Percentiles rank a stretch among this genome's conserved stretches.
phyloP scores from a whole-genome alignment of 306 rosid genomes.

The Prinsepia uniflora region DNA sequence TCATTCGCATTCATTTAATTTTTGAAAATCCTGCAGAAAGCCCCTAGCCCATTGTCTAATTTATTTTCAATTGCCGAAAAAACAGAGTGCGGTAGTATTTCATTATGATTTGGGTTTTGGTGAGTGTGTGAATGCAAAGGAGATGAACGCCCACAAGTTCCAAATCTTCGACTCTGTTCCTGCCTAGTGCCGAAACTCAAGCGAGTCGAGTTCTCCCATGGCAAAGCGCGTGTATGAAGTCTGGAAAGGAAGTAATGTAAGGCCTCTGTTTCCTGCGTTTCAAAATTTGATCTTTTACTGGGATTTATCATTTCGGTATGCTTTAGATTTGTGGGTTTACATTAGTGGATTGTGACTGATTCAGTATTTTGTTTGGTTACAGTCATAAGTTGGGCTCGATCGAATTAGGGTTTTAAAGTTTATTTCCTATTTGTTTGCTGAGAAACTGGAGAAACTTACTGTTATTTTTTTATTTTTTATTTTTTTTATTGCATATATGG shows the following conservation, averaged over 20 bases:
- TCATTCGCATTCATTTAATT: neutral
- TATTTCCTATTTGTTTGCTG: slow-evolving; percentile 17
- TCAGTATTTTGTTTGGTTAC: slow-evolving; percentile 21
- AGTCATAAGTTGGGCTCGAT: slow-evolving; percentile 8
- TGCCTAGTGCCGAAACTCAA: slow-evolving; percentile 26
- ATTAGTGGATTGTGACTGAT: slow-evolving; percentile 26
- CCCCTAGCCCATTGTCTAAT: neutral
- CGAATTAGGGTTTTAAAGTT: slow-evolving; percentile 23
- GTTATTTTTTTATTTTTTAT: too few relatives aligned
- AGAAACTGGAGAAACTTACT: neutral
- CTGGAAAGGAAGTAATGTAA: slow-evolving; percentile 95
- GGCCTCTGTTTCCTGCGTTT: slow-evolving; percentile 20
- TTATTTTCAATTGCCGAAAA: neutral
- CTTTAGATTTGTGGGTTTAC: slow-evolving; percentile 31
- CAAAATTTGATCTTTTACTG: slow-evolving; percentile 11
- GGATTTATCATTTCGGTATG: slow-evolving; percentile 20
- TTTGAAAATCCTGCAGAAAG: neutral
- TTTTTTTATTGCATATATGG: neutral
- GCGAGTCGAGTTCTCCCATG: slow-evolving; percentile 39
- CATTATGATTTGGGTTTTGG: slow-evolving; percentile 18
- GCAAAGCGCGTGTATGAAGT: slow-evolving; percentile 90
- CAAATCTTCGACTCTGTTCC: slow-evolving; percentile 33
- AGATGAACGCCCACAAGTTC: slow-evolving; percentile 45
- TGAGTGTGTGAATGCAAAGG: slow-evolving; percentile 19
- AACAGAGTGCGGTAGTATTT: slow-evolving; percentile 27